Conservation (phyloP, 768 basidiomycete genomes). For the Tulasnella sp. region DNA sequence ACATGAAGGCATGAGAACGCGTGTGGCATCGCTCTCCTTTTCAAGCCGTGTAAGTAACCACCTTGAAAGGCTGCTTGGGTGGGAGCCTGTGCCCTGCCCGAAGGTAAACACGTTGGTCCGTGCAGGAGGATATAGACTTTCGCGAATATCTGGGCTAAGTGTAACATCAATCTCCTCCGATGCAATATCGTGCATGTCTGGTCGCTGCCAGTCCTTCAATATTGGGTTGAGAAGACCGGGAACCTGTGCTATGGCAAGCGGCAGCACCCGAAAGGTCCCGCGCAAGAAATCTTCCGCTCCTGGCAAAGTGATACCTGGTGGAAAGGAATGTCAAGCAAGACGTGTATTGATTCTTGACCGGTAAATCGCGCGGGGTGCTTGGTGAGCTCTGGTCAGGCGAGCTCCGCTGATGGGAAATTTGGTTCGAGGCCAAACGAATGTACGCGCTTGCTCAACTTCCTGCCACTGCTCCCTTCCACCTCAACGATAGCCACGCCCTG, state of each 20-base stretch:
- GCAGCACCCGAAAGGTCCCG: not conserved
- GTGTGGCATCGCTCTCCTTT: not conserved
- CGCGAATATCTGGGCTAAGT: not conserved
- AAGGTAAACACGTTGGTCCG: not conserved
- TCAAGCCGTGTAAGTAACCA: not conserved
- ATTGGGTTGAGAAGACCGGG: too few species aligned
- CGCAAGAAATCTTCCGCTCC: not conserved
- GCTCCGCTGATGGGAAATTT: not conserved
- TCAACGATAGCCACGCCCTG: not conserved
- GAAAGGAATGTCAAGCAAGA: not conserved
- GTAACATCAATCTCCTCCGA: not conserved
- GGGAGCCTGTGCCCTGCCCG: not conserved
- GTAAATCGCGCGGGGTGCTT: not conserved
- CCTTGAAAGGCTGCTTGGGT: not conserved
- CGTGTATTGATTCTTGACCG: not conserved
- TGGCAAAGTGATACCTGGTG: not conserved
- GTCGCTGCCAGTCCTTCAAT: not conserved
- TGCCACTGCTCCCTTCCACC: not conserved
- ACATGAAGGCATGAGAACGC: not conserved
- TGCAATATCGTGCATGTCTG: not conserved
- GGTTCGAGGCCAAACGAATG: constrained; percentile 4
- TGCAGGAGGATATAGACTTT: not conserved
- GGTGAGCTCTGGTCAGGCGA: not conserved
- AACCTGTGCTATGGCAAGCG: too few species aligned
- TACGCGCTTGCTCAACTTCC: not conserved